Evolutionary conservation across 2,329 filamentous ascomycete species (phyloP).

Genomic region (Trichophyton verrucosum): DNA sequence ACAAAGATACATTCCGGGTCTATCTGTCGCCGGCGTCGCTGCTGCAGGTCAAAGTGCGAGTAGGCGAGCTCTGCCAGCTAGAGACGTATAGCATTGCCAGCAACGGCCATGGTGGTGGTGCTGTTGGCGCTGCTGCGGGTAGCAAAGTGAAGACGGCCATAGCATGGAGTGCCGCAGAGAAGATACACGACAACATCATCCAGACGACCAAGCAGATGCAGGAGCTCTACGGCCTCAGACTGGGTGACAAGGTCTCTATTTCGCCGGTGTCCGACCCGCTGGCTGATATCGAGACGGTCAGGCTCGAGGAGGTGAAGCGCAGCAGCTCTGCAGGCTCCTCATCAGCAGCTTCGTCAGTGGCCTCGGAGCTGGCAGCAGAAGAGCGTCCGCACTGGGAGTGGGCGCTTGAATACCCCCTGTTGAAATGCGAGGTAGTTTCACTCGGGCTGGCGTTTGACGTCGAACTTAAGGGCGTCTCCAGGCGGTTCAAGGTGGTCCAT

Average conservation of each 20-base stretch:
- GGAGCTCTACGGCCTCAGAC: slow-evolving; percentile 57
- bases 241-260: slow-evolving; percentile 57
- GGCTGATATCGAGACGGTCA: slow-evolving; percentile 45
- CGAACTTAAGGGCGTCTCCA: slow-evolving; percentile 43
- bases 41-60: slow-evolving; percentile 41
- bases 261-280: slow-evolving; percentile 40
- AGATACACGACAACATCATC: slow-evolving; percentile 54
- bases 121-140: slow-evolving; percentile 19
- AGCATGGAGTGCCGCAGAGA: slow-evolving; percentile 49
- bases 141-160: slow-evolving; percentile 42
- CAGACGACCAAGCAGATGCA: slow-evolving; percentile 64
- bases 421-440: slow-evolving; percentile 53
- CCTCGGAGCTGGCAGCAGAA: slow-evolving; percentile 21
- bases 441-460: slow-evolving; percentile 59
- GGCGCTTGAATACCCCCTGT: slow-evolving; percentile 33
- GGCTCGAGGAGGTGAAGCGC: slow-evolving; percentile 44
- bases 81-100: slow-evolving; percentile 8
- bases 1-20: slow-evolving; percentile 48
- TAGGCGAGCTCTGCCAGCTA: slow-evolving; percentile 45
- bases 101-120: neutral
- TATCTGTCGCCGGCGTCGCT: slow-evolving; percentile 46
- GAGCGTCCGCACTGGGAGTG: slow-evolving; percentile 38
- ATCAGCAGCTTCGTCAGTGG: slow-evolving; percentile 3
- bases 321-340: slow-evolving; percentile 6
- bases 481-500: slow-evolving; percentile 48